Evolutionary conservation across 768 basidiomycete species (phyloP).

Genomic region (Piloderma croceum): DNA sequence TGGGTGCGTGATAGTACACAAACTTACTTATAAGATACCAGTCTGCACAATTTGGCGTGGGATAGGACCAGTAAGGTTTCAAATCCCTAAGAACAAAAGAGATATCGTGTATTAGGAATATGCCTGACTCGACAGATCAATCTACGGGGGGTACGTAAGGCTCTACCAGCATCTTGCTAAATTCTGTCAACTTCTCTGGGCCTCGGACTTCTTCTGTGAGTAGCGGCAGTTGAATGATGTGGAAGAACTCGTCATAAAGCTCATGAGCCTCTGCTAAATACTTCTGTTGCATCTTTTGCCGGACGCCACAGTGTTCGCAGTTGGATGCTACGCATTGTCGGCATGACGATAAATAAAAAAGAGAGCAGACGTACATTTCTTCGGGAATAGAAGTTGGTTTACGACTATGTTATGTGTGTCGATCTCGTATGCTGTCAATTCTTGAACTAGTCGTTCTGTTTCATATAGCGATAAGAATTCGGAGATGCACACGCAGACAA

Average conservation of each 20-base stretch:
- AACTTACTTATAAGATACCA: too few relatives aligned
- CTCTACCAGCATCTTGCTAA: slow-evolving; percentile 85
- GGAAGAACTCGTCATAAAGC: slow-evolving; percentile 97
- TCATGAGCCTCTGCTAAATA: slow-evolving; percentile 96
- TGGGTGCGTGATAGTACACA: too few relatives aligned
- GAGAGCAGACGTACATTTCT: slow-evolving; percentile 55
- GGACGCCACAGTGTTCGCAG: slow-evolving; percentile 92
- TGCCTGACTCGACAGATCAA: slow-evolving; percentile 10
- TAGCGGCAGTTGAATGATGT: slow-evolving; percentile 88
- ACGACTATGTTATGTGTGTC: slow-evolving; percentile 99
- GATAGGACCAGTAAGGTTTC: too few relatives aligned
- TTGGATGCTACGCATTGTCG: slow-evolving; percentile 56
- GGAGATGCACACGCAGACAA: slow-evolving; percentile 97
- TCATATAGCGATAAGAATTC: slow-evolving; percentile 98
- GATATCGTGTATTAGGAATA: not conserved
- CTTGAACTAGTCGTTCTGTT: slow-evolving; percentile 96
- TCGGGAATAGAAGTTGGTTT: slow-evolving; percentile 94
- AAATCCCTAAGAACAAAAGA: not conserved
- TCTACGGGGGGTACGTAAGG: slow-evolving; percentile 64
- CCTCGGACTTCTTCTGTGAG: slow-evolving; percentile 97
- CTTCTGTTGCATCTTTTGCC: slow-evolving; percentile 98
- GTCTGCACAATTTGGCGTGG: not conserved
- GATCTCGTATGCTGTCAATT: slow-evolving; percentile 89
- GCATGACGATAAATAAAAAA: not conserved
- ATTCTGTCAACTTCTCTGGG: slow-evolving; percentile 86